These are phyloP conservation scores for Allomyces javanicus DNA, from an alignment of 192 early-diverging fungal species.

Conservation along the genomic window DNA sequence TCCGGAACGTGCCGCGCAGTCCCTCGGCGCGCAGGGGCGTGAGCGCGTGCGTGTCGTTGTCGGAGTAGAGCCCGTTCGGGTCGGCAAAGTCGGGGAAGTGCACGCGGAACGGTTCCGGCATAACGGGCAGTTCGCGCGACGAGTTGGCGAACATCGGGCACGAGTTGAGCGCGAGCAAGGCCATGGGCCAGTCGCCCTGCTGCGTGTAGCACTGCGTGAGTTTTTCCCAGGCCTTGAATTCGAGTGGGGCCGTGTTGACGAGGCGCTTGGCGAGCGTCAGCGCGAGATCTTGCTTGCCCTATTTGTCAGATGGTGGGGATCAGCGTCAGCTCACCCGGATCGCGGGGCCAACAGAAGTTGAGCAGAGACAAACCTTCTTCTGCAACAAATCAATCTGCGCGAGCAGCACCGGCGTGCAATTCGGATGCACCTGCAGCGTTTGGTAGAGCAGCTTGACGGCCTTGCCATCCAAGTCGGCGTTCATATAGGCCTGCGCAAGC, in stretches of 20 bases:
- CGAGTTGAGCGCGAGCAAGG: constrained; percentile 84
- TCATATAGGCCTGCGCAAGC: constrained; percentile 58
- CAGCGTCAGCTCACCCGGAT: too few relatives aligned
- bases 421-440: constrained; percentile 51
- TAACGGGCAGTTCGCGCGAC: constrained; percentile 69
- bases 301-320: constrained; percentile 12
- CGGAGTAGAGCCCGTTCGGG: constrained; percentile 36
- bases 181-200: constrained; percentile 52
- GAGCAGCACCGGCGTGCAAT: constrained; percentile 67
- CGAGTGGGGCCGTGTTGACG: constrained; percentile 82
- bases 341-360: too few relatives aligned
- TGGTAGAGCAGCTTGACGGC: constrained; percentile 74
- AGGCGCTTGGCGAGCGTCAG: constrained; percentile 77
- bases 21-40: constrained; percentile 69
- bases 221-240: constrained; percentile 89
- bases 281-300: constrained; percentile 50
- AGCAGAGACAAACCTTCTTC: constrained; percentile 31
- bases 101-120: constrained; percentile 70
- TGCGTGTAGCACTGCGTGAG: constrained; percentile 86
- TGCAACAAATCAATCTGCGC: constrained; percentile 78
- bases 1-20: constrained; percentile 80
- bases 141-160: constrained; percentile 97
- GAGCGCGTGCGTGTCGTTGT: constrained; percentile 33
- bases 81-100: constrained; percentile 60
- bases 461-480: constrained; percentile 79